Evolutionary conservation across 2,329 filamentous ascomycete genomes (phyloP), one percentile per base, ranked within the genome.

Genomic region (Metarhizium brunneum): DNA sequence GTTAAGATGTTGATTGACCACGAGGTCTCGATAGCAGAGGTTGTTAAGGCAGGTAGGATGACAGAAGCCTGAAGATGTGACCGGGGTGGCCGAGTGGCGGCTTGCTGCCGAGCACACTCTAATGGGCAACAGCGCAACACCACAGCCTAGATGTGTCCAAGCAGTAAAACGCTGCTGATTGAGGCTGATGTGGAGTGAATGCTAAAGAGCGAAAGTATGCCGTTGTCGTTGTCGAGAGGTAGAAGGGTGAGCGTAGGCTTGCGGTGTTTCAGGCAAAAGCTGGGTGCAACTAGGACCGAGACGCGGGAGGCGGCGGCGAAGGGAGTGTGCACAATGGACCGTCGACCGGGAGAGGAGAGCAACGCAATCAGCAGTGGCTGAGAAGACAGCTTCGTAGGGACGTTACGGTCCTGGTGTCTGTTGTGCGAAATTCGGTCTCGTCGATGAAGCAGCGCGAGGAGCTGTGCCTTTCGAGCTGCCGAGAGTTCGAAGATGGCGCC

Each of bases 181-280:
- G 56, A 53, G 13, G 53, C 52, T 47, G 49, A 53, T 57, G 54
- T 35, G 16, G 30, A 47, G 52, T 45, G 36, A 47, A 47, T 52
- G 45, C 57, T 47, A 47, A 45, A 35, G 54, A 57, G 54, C 20
- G 49, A 54, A 55, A 59, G 48, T 52, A 50, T 29, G 47, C 49
- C 18, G 53, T 53, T 45, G 53, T 55, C 43, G 51, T 47, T 53
- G 54, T 47, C 51, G 57, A 45, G 48, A 54, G 56, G 53, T 35
- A 57, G 10, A 57, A 59, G 55, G 55, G 54, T 48, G 43, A 52
- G 50, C 38, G 52, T 53, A 53, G 57, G 55, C 50, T 55, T 50
- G 30, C 49, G 52, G 54, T 62, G 62, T 63, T 64, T 64, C 62
- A 63, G 63, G 60, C 62, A 61, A 56, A 58, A 57, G 57, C 58